Percentiles rank a stretch among this genome's conserved stretches.
Conservation (phyloP, 345 rosid genomes). For the Aquilaria sinensis region DNA sequence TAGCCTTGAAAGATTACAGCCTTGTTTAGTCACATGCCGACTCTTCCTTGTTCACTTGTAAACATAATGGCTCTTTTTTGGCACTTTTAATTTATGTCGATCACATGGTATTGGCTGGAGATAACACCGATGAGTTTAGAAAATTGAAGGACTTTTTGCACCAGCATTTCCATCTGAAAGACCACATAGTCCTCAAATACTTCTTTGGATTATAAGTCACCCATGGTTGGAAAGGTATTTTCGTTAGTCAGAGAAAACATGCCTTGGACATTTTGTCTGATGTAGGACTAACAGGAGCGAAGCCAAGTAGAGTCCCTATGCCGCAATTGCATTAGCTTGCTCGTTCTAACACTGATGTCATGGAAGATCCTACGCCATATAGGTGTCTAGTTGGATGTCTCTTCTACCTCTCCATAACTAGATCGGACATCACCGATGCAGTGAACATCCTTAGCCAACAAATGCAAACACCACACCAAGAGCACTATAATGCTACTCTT, state of each 20-base stretch:
- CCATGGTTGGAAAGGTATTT: background rate
- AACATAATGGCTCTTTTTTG: background rate
- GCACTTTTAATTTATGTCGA: background rate
- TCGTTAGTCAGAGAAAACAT: background rate
- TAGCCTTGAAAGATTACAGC: background rate
- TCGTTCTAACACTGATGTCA: too few relatives aligned
- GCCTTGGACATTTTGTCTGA: background rate
- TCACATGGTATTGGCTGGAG: background rate
- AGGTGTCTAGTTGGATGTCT: too few relatives aligned
- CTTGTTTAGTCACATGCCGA: background rate
- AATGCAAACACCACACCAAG: too few relatives aligned
- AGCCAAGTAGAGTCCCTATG: too few relatives aligned
- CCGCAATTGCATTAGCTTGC: too few relatives aligned
- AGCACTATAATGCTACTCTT: too few relatives aligned
- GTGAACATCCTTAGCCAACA: too few relatives aligned
- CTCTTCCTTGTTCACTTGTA: background rate
- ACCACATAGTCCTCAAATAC: background rate
- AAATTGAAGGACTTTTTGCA: background rate
- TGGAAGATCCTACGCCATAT: too few relatives aligned
- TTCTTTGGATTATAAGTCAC: background rate
- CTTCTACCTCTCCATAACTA: too few relatives aligned
- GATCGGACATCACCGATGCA: too few relatives aligned
- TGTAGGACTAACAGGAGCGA: too few relatives aligned
- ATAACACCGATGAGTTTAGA: background rate
- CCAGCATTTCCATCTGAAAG: background rate